Evolutionary conservation across 2,329 filamentous ascomycete genomes (phyloP).

Genomic region (Pseudocercospora musae): DNA sequence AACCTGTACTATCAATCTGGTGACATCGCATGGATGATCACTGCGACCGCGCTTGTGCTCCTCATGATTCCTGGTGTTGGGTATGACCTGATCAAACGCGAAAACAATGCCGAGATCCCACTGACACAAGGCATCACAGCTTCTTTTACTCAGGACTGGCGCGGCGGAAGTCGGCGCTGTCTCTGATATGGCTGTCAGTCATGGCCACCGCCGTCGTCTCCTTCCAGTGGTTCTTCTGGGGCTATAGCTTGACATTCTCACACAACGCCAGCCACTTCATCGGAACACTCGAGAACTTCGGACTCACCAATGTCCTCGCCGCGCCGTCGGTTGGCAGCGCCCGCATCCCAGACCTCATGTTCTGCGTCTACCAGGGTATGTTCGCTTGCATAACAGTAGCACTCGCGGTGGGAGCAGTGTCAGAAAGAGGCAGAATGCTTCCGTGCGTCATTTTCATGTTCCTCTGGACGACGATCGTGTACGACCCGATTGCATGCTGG

Average conservation of each 20-base stretch:
- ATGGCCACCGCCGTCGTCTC: conserved; percentile 75
- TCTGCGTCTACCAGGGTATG: conserved; percentile 84
- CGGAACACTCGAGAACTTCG: conserved; percentile 75
- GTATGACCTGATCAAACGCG: conserved; percentile 38
- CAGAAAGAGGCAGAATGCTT: conserved; percentile 82
- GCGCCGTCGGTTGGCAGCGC: conserved; percentile 69
- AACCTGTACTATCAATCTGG: conserved; percentile 86
- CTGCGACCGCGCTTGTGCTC: conserved; percentile 65
- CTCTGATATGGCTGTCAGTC: conserved; percentile 80
- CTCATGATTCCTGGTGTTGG: conserved; percentile 91
- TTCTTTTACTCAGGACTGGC: conserved; percentile 94
- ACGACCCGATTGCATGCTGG: conserved; percentile 93
- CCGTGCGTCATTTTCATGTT: conserved; percentile 92
- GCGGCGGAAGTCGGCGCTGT: conserved; percentile 81
- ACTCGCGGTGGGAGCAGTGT: conserved; percentile 77
- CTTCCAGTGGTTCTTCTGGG: conserved; percentile 97
- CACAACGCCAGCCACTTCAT: conserved; percentile 73
- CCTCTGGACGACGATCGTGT: conserved; percentile 83
- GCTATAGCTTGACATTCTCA: conserved; percentile 79
- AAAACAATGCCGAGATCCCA: background rate
- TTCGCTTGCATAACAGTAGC: conserved; percentile 85
- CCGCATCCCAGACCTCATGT: conserved; percentile 77
- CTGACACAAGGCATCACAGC: conserved; percentile 38
- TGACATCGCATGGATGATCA: conserved; percentile 78
- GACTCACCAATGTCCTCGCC: conserved; percentile 71